A percentile compares a stretch with the other conserved stretches of the same genome.
Conservation (phyloP, 257 asterid genomes). For the Salvia miltiorrhiza region DNA sequence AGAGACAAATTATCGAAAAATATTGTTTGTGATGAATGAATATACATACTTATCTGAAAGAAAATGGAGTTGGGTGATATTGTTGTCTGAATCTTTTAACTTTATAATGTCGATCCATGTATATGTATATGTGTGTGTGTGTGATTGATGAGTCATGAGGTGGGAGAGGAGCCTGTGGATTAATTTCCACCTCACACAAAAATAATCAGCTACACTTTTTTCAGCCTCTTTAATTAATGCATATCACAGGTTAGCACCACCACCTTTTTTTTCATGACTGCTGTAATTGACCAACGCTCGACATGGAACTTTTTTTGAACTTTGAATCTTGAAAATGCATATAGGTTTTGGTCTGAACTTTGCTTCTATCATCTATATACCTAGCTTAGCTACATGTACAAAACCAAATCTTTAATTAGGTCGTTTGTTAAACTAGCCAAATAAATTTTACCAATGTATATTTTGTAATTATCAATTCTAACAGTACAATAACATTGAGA, state of each 20-base stretch:
- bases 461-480: too few species aligned
- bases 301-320: constrained; percentile 31
- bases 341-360: background rate
- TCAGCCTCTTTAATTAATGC: constrained; percentile 65
- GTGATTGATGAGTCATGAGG: background rate
- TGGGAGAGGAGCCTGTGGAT: constrained; percentile 61
- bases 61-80: background rate
- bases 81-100: constrained; percentile 28
- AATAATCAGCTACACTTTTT: constrained; percentile 28
- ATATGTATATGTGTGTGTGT: background rate
- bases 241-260: constrained; percentile 83
- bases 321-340: constrained; percentile 43
- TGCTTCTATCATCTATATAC: background rate
- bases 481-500: too few species aligned
- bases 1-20: background rate
- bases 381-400: too few species aligned
- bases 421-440: too few species aligned
- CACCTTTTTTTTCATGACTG: constrained; percentile 80
- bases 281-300: constrained; percentile 58
- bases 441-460: too few species aligned
- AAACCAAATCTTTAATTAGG: too few species aligned
- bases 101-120: constrained; percentile 17
- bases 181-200: constrained; percentile 57
- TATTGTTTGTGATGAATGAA: background rate
- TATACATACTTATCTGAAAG: background rate